Evolutionary conservation across 805 yeast genomes (phyloP).

Genomic region (Pichia pseudocactophila): DNA sequence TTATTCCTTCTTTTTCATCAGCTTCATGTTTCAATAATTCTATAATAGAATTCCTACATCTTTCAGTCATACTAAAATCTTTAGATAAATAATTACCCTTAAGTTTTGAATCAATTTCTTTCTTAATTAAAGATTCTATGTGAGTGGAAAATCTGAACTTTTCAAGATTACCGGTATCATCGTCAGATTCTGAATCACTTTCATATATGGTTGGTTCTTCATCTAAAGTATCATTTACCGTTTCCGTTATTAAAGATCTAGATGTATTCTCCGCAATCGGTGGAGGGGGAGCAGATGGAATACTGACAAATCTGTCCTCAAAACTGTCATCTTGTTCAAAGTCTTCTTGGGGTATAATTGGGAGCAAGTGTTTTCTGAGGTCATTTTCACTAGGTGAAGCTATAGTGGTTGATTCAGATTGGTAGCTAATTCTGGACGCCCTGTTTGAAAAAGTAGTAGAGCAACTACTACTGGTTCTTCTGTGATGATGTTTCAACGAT

Average conservation of each 20-base stretch:
- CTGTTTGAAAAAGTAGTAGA: not conserved
- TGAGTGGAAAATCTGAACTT: not conserved
- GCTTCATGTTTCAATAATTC: not conserved
- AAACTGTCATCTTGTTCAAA: not conserved
- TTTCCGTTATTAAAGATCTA: not conserved
- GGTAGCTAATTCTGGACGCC: conserved; percentile 3
- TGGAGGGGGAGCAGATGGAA: conserved; percentile 9
- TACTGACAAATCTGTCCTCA: conserved; percentile 1
- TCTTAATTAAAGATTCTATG: not conserved
- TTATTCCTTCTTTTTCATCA: not conserved
- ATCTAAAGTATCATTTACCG: not conserved
- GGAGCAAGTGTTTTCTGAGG: conserved; percentile 1
- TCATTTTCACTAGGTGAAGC: not conserved
- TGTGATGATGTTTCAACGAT: not conserved
- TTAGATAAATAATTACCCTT: not conserved
- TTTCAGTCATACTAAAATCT: not conserved
- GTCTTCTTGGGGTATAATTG: conserved; percentile 8
- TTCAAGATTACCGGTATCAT: not conserved
- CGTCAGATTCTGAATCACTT: not conserved
- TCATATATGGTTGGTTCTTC: not conserved
- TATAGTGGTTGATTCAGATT: conserved; percentile 1
- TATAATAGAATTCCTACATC: conserved; percentile 5
- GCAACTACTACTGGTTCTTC: conserved; percentile 1
- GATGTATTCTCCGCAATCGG: too few relatives aligned
- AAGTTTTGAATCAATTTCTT: not conserved